These are phyloP conservation scores for Pichia sp. DNA, from an alignment of 1,139 yeast genomes.

Conservation along the genomic window DNA sequence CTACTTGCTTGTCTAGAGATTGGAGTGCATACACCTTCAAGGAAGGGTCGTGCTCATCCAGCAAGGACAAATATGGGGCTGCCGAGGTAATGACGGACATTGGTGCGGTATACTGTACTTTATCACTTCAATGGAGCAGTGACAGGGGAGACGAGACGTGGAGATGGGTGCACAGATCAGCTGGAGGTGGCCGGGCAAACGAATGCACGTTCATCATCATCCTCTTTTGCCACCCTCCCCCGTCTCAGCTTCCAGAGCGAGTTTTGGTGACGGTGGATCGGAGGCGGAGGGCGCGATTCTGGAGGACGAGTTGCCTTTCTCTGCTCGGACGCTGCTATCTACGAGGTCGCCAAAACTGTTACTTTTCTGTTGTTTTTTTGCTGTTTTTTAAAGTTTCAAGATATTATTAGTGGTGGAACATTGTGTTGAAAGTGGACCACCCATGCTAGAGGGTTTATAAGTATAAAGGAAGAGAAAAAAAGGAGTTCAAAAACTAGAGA, in stretches of 20 bases:
- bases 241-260: too few relatives aligned
- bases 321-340: too few relatives aligned
- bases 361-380: too few relatives aligned
- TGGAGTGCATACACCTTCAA: constrained; percentile 82
- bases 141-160: too few relatives aligned
- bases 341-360: too few relatives aligned
- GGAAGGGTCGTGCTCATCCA: constrained; percentile 72
- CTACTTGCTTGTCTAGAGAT: constrained; percentile 77
- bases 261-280: too few relatives aligned
- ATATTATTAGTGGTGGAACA: neutral
- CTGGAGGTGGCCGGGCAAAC: too few relatives aligned
- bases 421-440: constrained; percentile 13
- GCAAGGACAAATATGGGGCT: constrained; percentile 83
- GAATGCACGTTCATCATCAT: too few relatives aligned
- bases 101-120: neutral
- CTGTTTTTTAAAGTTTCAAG: neutral
- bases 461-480: neutral
- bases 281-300: neutral
- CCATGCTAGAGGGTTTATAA: neutral
- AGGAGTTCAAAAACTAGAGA: neutral
- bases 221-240: neutral
- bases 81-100: constrained; percentile 53
- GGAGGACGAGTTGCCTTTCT: too few relatives aligned
- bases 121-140: too few relatives aligned
- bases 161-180: too few relatives aligned